Conservation (phyloP, 2,329 filamentous ascomycete species). For the Colletotrichum somersetense region DNA sequence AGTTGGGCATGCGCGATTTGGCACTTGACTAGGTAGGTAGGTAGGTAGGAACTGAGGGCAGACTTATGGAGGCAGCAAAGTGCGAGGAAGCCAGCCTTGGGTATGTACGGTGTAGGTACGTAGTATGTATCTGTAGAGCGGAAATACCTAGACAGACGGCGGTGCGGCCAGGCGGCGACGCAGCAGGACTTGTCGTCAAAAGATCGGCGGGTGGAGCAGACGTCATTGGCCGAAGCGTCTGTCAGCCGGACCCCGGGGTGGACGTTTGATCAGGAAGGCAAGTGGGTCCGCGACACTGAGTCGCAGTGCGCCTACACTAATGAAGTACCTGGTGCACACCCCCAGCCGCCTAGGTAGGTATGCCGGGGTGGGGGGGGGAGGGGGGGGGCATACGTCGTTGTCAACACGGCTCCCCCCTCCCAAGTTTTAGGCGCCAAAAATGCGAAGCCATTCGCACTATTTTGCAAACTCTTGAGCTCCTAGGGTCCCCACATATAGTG, state of each 20-base stretch:
- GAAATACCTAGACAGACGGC: slow-evolving; percentile 23
- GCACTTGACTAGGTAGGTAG: slow-evolving; percentile 20
- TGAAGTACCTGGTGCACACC: neutral
- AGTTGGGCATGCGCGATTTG: slow-evolving; percentile 18
- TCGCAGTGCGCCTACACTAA: neutral
- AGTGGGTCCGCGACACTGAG: slow-evolving; percentile 9
- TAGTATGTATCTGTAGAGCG: neutral
- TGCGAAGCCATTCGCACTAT: slow-evolving; percentile 34
- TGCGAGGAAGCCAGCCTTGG: slow-evolving; percentile 5
- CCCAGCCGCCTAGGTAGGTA: neutral
- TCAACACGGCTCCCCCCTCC: slow-evolving; percentile 12
- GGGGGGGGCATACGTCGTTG: neutral
- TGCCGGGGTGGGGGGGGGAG: too few species aligned
- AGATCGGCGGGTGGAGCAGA: slow-evolving; percentile 38
- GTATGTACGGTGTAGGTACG: too few species aligned
- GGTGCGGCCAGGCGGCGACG: slow-evolving; percentile 25
- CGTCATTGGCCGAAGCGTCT: slow-evolving; percentile 41
- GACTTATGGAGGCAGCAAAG: slow-evolving; percentile 15
- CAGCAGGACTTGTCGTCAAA: slow-evolving; percentile 42
- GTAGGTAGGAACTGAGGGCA: neutral
- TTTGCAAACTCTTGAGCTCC: neutral
- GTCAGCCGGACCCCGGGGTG: slow-evolving; percentile 39
- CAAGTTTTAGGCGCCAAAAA: slow-evolving; percentile 2
- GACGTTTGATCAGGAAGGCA: slow-evolving; percentile 8
- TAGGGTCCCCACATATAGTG: neutral